A percentile compares a stretch with the other conserved stretches of the same genome.
These are phyloP conservation scores for Malbranchea zuffiana DNA, from an alignment of 2,329 filamentous ascomycete species.

Conservation along the genomic window DNA sequence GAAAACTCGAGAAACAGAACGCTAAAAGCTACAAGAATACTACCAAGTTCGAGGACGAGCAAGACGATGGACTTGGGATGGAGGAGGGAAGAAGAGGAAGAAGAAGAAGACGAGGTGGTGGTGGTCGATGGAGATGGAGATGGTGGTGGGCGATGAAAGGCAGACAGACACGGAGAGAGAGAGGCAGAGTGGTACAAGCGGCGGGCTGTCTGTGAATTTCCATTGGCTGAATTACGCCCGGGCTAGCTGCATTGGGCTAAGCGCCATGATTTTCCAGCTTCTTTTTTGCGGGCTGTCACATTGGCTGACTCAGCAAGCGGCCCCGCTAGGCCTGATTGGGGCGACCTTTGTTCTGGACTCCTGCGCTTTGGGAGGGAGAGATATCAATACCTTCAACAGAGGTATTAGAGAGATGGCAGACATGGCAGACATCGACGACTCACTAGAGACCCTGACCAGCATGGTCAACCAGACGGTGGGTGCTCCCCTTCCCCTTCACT, in stretches of 20 bases:
- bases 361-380: no score
- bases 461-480: constrained; percentile 30
- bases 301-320: no score
- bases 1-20: constrained; percentile 12
- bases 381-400: no score
- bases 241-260: no score
- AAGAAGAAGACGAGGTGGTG: background rate
- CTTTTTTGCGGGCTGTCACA: no score
- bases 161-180: background rate
- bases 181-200: constrained; percentile 13
- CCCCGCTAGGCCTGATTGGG: no score
- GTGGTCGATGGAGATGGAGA: no score
- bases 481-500: constrained; percentile 1
- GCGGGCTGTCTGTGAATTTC: background rate
- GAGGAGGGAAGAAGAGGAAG: constrained; percentile 1
- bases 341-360: no score
- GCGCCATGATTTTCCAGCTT: no score
- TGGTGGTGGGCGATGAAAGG: background rate
- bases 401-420: no score
- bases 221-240: background rate
- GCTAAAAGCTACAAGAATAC: constrained; percentile 6
- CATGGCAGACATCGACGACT: constrained; percentile 17
- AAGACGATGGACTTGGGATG: constrained; percentile 12
- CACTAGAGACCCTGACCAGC: constrained; percentile 27
- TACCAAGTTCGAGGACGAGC: constrained; percentile 18